Evolutionary conservation across 2,329 filamentous ascomycete genomes (phyloP).

Genomic region (Dryadomyces quercivorus): DNA sequence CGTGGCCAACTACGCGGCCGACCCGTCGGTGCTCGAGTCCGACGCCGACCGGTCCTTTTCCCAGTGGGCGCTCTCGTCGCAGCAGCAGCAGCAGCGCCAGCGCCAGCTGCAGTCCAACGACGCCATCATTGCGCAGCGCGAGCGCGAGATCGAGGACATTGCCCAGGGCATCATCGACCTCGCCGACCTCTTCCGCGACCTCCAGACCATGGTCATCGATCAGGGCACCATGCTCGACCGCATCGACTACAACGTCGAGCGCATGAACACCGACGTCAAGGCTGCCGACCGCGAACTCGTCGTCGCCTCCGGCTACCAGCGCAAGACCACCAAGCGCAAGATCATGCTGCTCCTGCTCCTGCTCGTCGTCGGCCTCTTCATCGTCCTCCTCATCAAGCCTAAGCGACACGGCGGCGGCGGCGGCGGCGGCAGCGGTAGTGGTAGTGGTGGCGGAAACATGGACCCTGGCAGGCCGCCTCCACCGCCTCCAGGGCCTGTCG

Average conservation of each 20-base stretch:
- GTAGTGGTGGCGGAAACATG: not conserved
- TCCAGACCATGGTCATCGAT: slow-evolving; percentile 91
- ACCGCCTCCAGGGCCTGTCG: not conserved
- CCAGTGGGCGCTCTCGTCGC: slow-evolving; percentile 66
- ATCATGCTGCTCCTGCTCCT: slow-evolving; percentile 81
- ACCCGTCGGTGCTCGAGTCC: slow-evolving; percentile 83
- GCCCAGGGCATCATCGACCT: slow-evolving; percentile 96
- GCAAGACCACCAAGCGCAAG: slow-evolving; percentile 78
- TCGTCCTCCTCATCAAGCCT: slow-evolving; percentile 70
- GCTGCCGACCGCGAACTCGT: slow-evolving; percentile 85
- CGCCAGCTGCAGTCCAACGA: slow-evolving; percentile 65
- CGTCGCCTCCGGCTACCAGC: slow-evolving; percentile 81
- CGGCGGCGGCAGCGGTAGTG: not conserved
- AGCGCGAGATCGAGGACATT: slow-evolving; percentile 95
- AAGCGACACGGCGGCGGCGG: slow-evolving; percentile 30
- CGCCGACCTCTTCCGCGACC: slow-evolving; percentile 89
- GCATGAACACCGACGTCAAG: slow-evolving; percentile 88
- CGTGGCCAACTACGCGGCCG: slow-evolving; percentile 33
- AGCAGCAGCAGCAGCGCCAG: slow-evolving; percentile 47
- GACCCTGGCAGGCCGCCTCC: not conserved
- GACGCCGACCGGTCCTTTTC: slow-evolving; percentile 89
- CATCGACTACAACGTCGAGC: slow-evolving; percentile 96
- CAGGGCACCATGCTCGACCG: slow-evolving; percentile 85
- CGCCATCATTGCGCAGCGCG: slow-evolving; percentile 74
- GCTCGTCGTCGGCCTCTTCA: slow-evolving; percentile 76